These are phyloP conservation scores for Raphanus sativus DNA, from an alignment of 345 rosid species.

Conservation along the genomic window DNA sequence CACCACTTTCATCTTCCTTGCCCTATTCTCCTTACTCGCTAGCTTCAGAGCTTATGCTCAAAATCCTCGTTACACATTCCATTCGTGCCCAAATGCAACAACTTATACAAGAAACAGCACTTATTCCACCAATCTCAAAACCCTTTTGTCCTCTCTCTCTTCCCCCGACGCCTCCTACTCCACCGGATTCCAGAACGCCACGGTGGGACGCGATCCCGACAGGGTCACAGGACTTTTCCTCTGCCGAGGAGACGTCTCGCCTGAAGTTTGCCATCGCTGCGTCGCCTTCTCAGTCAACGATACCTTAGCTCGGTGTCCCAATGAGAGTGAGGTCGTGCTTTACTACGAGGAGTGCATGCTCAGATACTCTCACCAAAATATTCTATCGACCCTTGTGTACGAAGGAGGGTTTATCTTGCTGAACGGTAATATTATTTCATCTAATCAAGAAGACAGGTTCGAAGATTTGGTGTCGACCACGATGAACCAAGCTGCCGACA, in stretches of 20 bases:
- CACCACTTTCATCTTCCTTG: slow-evolving; percentile 11
- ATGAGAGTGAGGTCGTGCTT: slow-evolving; percentile 14
- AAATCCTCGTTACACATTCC: neutral
- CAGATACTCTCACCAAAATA: slow-evolving; percentile 40
- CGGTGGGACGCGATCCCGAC: slow-evolving; percentile 33
- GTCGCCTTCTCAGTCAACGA: slow-evolving; percentile 11
- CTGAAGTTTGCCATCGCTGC: slow-evolving; percentile 39
- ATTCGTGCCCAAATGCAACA: neutral
- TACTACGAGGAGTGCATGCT: slow-evolving; percentile 46
- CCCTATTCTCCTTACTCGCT: slow-evolving; percentile 1
- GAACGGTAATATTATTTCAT: neutral
- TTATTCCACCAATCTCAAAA: slow-evolving; percentile 39
- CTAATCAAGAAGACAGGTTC: neutral
- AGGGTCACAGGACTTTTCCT: slow-evolving; percentile 42
- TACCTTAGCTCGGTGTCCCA: slow-evolving; percentile 24
- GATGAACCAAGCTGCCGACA: neutral
- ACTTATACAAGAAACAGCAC: neutral
- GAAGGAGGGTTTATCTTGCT: neutral
- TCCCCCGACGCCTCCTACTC: slow-evolving; percentile 13
- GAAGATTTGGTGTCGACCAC: neutral
- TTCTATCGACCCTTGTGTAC: neutral
- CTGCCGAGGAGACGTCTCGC: slow-evolving; percentile 40
- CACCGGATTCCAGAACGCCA: slow-evolving; percentile 44
- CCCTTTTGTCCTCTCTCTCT: slow-evolving; percentile 40
- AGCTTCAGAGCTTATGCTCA: slow-evolving; percentile 37